Evolutionary conservation across 495 filamentous ascomycete genomes (phyloP), one percentile per base, ranked within the genome.

Genomic region (Podospora appendiculata): DNA sequence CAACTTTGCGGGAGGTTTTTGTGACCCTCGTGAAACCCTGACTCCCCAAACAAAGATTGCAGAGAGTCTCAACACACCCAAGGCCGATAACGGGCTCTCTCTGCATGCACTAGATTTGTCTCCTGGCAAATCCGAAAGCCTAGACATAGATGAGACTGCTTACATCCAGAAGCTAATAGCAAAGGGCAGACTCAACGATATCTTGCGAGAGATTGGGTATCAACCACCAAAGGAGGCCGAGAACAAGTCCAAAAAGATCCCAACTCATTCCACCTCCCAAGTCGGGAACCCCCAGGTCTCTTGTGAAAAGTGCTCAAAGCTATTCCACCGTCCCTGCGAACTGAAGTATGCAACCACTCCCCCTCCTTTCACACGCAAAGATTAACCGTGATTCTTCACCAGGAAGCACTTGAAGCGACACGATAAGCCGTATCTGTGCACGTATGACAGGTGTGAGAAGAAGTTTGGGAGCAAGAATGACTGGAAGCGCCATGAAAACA

Each of bases 401-500:
- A 93, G 89, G 51, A 97, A 96, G 68, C 92, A 96, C 63, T 74
- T 82, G 65, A 94, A 90, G 59, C 84, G 93, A 8, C 93, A 96
- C 64, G 78, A 83, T 19, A 82, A 85, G 49, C 93, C 91, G 0
- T 97, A 93, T 59, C 88, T 85, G 41, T 96, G 92, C 69, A 96
- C 92, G 8, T 89, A 82, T 45, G 64, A 74, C 9, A 71, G 71
- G 16, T 96, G 93, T 61, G 70, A 73, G 45, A 93, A 89, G 56
- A 77, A 68, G 3, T 95, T 96, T 57, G 92, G 93, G 36, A 90
- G 87, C 71, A 96, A 96, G 63, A 89, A 89, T 42, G 92, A 96
- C 69, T 96, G 92, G 93, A 96, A 96, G 67, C 84, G 93, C 8
- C 92, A 97, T 63, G 92, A 97, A 58, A 89, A 84, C 56, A 86